phyloP scores from a whole-genome alignment of 2,329 filamentous ascomycete species.

The Nemania sp. region DNA sequence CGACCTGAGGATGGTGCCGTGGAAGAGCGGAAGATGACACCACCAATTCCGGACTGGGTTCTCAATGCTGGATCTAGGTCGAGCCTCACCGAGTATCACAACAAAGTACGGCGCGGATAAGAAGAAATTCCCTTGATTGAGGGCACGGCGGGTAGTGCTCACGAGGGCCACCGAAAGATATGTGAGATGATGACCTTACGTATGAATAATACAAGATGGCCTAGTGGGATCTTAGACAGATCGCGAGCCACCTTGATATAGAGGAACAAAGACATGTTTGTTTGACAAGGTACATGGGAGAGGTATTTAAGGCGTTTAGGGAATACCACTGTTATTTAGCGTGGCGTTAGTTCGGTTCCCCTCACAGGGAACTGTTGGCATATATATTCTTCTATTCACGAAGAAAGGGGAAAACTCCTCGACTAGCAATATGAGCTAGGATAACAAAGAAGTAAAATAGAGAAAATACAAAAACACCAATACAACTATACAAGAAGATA shows the following conservation, averaged over 20 bases:
- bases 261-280: constrained; percentile 16
- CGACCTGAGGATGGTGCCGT: constrained; percentile 39
- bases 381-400: constrained; percentile 29
- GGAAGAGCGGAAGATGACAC: constrained; percentile 64
- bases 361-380: constrained; percentile 26
- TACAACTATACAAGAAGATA: not conserved
- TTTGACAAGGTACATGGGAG: constrained; percentile 23
- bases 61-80: constrained; percentile 64
- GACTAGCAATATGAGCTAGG: constrained; percentile 19
- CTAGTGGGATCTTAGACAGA: constrained; percentile 34
- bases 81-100: constrained; percentile 62
- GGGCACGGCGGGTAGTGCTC: constrained; percentile 31
- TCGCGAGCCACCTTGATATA: constrained; percentile 34
- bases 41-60: constrained; percentile 72
- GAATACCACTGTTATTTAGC: constrained; percentile 50
- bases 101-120: constrained; percentile 46
- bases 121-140: constrained; percentile 10
- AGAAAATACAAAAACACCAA: not conserved
- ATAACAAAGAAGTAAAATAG: constrained; percentile 26
- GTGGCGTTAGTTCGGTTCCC: constrained; percentile 45
- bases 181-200: constrained; percentile 27
- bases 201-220: constrained; percentile 34
- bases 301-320: constrained; percentile 37
- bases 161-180: not conserved
- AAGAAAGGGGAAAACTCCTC: constrained; percentile 22